Percentiles rank a stretch among this genome's conserved stretches.
phyloP scores from a whole-genome alignment of 2,329 filamentous ascomycete species.

The Colletotrichum lindemuthianum region DNA sequence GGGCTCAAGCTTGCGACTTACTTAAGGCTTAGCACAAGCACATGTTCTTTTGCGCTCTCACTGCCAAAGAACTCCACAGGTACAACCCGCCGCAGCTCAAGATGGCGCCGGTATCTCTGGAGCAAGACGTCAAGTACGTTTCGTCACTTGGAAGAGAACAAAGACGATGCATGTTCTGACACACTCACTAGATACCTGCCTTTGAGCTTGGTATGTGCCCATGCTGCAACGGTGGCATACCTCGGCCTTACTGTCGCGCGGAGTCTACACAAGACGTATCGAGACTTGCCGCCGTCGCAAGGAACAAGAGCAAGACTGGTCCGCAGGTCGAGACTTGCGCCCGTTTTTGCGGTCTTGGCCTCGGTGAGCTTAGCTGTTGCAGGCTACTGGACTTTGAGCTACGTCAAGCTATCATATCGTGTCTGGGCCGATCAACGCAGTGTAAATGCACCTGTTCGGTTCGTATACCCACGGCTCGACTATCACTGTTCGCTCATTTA shows the following conservation, averaged over 20 bases:
- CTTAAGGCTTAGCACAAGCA: too few species aligned
- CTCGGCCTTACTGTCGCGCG: conserved; percentile 38
- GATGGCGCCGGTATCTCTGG: conserved; percentile 42
- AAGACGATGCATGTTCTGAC: conserved; percentile 28
- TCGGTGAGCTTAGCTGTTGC: conserved; percentile 55
- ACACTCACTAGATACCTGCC: conserved; percentile 34
- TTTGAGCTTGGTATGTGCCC: conserved; percentile 35
- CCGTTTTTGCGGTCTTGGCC: conserved; percentile 56
- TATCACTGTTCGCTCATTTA: conserved; percentile 13
- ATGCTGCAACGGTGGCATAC: conserved; percentile 36
- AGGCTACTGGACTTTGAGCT: conserved; percentile 54
- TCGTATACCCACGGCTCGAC: conserved; percentile 35
- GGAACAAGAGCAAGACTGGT: conserved; percentile 46
- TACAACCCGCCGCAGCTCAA: background rate
- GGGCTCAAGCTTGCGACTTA: too few species aligned
- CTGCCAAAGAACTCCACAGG: too few species aligned
- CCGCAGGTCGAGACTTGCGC: conserved; percentile 42
- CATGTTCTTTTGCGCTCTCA: too few species aligned
- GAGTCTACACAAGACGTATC: conserved; percentile 41
- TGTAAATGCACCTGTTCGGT: conserved; percentile 50
- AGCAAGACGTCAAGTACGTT: conserved; percentile 39
- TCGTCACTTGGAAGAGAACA: background rate
- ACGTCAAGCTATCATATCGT: conserved; percentile 58
- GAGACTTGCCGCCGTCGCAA: conserved; percentile 46
- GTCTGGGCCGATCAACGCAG: conserved; percentile 57